Base-by-base conservation (phyloP, 2,329 filamentous ascomycete genomes). In the Plenodomus lindquistii region DNA sequence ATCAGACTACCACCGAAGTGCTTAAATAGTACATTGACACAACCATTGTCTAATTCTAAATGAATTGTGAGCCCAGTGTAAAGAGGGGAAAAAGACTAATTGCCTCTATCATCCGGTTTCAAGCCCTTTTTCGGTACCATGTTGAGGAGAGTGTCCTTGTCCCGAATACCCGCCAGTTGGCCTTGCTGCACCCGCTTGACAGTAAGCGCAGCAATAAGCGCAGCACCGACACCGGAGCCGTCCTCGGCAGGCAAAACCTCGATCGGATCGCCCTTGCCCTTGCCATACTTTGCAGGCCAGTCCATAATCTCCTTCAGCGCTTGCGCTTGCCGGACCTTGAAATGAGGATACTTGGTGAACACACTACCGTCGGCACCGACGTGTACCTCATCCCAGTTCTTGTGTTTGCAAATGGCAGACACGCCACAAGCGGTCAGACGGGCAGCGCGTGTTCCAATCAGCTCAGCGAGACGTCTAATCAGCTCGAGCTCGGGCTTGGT, bases 281-380 rank as follows among this genome's bases (percentile, higher is more conserved):
- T 73, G 54, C 72, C 87, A 73, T 86, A 87, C 76, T 89, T 89
- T 46, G 82, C 84, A 2, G 88, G 85, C 92, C 93, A 97, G 79
- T 96, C 93, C 31, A 99, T 84, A 59, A 99, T 97, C 79, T 99
- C 94, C 46, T 90, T 86, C 44, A 99, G 83, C 21, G 94, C 94
- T 72, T 87, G 81, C 13, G 94, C 93, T 46, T 93, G 92, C 45
- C 94, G 88, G 48, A 86, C 84, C 81, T 97, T 97, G 84, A 99
- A 99, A 77, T 96, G 89, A 11, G 94, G 94, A 77, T 99, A 99
- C 74, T 97, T 97, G 82, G 96, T 97, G 80, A 99, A 99, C 45
- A 99, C 93, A 16, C 90, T 96, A 31, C 94, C 94, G 70, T 99
- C 94, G 42, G 94, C 94, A 64, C 94, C 94, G 36, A 99, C 94